Evolutionary conservation across 768 basidiomycete species (phyloP).

Genomic region (Lyophyllum shimeji): DNA sequence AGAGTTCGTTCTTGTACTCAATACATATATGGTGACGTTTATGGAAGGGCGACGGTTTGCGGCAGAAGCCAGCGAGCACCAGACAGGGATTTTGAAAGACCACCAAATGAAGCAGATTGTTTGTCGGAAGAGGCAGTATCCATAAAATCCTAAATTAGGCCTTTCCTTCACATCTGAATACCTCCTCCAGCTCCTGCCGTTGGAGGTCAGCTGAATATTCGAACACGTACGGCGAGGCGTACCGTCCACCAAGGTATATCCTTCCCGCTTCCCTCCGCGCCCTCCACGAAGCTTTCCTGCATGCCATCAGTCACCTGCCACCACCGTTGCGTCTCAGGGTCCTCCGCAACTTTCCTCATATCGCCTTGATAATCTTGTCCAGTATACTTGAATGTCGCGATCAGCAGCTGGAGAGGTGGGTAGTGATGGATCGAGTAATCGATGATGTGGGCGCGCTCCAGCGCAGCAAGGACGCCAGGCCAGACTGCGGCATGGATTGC

Average conservation of each 20-base stretch:
- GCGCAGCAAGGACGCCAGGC: conserved; percentile 65
- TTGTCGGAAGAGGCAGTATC: neutral
- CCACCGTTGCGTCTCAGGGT: conserved; percentile 73
- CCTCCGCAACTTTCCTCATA: conserved; percentile 62
- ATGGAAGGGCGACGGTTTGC: neutral
- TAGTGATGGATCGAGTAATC: conserved; percentile 81
- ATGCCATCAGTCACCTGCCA: conserved; percentile 75
- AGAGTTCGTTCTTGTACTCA: neutral
- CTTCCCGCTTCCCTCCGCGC: conserved; percentile 66
- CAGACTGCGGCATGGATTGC: conserved; percentile 63
- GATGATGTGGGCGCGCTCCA: conserved; percentile 59
- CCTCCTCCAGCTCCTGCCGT: conserved; percentile 55
- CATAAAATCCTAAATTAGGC: neutral
- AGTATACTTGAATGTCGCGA: conserved; percentile 78
- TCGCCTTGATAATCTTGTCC: conserved; percentile 65
- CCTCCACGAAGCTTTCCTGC: conserved; percentile 76
- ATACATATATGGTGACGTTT: neutral
- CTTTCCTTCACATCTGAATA: conserved; percentile 65
- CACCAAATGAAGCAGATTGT: neutral
- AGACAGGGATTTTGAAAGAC: neutral
- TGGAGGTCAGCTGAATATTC: neutral
- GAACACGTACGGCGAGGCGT: conserved; percentile 16
- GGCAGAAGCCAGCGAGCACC: neutral
- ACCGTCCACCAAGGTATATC: conserved; percentile 75
- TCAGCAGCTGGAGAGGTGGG: conserved; percentile 60